These are phyloP conservation scores for Stylosanthes scabra DNA, from an alignment of 331 rosid species.

Conservation along the genomic window DNA sequence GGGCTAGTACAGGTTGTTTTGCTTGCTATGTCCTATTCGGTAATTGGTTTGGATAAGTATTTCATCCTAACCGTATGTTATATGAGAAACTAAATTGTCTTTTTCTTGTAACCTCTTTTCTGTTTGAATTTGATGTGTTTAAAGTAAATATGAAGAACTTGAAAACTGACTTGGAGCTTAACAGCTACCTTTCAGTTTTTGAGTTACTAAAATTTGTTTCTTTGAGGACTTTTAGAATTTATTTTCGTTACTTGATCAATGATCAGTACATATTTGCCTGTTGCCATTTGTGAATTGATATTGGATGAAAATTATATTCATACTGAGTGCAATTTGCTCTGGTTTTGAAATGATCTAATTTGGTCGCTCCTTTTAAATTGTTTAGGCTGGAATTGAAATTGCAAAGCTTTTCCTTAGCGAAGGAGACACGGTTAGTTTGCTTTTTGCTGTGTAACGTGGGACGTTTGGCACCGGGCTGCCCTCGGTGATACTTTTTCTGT, in stretches of 20 bases:
- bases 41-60: not conserved
- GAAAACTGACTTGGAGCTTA: too few relatives aligned
- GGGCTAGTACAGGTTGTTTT: conserved; percentile 93
- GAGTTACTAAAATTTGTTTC: too few relatives aligned
- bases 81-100: not conserved
- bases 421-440: conserved; percentile 79
- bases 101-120: not conserved
- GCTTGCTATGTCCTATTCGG: not conserved
- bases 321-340: conserved; percentile 20
- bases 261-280: not conserved
- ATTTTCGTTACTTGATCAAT: not conserved
- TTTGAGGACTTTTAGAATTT: not conserved
- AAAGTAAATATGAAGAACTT: too few relatives aligned
- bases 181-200: too few relatives aligned
- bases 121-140: too few relatives aligned
- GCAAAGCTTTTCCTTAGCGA: conserved; percentile 85
- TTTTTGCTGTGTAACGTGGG: not conserved
- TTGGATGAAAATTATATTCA: not conserved
- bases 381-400: conserved; percentile 97
- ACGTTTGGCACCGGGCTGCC: not conserved
- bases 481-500: conserved; percentile 13
- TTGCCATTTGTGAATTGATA: not conserved
- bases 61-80: not conserved
- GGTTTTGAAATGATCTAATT: conserved; percentile 34
- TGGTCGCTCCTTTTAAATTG: conserved; percentile 38